Conservation (phyloP, 192 early-diverging fungal genomes). For the Backusella macrospora region DNA sequence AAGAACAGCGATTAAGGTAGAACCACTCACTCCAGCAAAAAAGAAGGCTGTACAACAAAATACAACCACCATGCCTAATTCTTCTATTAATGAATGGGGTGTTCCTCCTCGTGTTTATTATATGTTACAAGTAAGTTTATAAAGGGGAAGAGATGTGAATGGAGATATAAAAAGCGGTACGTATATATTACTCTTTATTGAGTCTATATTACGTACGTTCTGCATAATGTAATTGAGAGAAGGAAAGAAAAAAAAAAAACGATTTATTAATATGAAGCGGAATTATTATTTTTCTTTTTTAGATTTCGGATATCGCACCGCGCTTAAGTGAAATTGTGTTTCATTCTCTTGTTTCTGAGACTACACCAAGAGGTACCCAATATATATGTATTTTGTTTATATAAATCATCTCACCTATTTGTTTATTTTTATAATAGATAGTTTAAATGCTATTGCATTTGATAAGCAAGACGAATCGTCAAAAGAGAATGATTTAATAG, state of each 20-base stretch:
- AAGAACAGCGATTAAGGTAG: neutral
- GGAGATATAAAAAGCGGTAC: neutral
- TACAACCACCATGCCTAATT: neutral
- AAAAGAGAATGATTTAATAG: too few relatives aligned
- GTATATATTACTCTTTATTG: too few relatives aligned
- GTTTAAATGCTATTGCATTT: slow-evolving; percentile 22
- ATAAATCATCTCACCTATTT: neutral
- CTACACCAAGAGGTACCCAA: slow-evolving; percentile 9
- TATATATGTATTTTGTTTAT: neutral
- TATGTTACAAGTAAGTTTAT: slow-evolving; percentile 23
- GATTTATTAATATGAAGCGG: too few relatives aligned
- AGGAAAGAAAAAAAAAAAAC: too few relatives aligned
- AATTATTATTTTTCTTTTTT: neutral
- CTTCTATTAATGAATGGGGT: slow-evolving; percentile 25
- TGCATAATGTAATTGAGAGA: too few relatives aligned
- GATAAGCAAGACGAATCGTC: neutral
- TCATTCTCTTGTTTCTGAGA: slow-evolving; percentile 20
- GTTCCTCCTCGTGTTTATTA: slow-evolving; percentile 24
- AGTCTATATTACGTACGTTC: too few relatives aligned
- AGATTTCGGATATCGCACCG: slow-evolving; percentile 21
- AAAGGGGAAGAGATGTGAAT: neutral
- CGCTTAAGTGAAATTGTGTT: slow-evolving; percentile 19
- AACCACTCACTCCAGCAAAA: neutral
- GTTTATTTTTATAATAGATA: neutral
- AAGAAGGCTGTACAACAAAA: slow-evolving; percentile 7